These are phyloP conservation scores for Rhododendron henanense DNA, from an alignment of 148 eudicot species.

Conservation along the genomic window DNA sequence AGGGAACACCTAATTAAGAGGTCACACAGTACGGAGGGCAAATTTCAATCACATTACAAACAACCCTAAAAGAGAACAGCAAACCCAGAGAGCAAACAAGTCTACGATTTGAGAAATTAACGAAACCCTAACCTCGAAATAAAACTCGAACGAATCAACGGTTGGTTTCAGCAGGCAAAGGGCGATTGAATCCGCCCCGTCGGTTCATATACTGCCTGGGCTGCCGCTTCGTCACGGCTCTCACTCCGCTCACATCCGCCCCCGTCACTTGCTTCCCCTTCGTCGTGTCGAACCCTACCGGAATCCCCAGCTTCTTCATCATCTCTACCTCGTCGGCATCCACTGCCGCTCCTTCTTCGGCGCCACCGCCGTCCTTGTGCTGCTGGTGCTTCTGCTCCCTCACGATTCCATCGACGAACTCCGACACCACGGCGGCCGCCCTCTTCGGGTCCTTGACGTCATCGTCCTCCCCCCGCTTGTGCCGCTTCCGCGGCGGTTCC, in stretches of 20 bases:
- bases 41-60: neutral
- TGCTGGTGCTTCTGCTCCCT: constrained; percentile 45
- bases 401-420: constrained; percentile 54
- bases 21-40: neutral
- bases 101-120: neutral
- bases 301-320: constrained; percentile 95
- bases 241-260: constrained; percentile 75
- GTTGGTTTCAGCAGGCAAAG: constrained; percentile 84
- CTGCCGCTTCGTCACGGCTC: constrained; percentile 85
- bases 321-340: constrained; percentile 77
- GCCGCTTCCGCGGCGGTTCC: constrained; percentile 52
- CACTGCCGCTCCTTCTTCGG: constrained; percentile 19
- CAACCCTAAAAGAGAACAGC: neutral
- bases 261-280: constrained; percentile 88
- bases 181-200: constrained; percentile 94
- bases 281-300: constrained; percentile 83
- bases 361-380: constrained; percentile 15
- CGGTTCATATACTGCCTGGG: constrained; percentile 98
- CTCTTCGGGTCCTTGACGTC: constrained; percentile 25
- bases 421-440: constrained; percentile 31
- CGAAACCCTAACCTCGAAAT: constrained; percentile 22
- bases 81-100: neutral
- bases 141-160: constrained; percentile 30
- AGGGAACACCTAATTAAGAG: neutral
- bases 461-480: constrained; percentile 40